These are phyloP conservation scores for Kwoniella shandongensis DNA, from an alignment of 768 basidiomycete genomes.

Conservation along the genomic window DNA sequence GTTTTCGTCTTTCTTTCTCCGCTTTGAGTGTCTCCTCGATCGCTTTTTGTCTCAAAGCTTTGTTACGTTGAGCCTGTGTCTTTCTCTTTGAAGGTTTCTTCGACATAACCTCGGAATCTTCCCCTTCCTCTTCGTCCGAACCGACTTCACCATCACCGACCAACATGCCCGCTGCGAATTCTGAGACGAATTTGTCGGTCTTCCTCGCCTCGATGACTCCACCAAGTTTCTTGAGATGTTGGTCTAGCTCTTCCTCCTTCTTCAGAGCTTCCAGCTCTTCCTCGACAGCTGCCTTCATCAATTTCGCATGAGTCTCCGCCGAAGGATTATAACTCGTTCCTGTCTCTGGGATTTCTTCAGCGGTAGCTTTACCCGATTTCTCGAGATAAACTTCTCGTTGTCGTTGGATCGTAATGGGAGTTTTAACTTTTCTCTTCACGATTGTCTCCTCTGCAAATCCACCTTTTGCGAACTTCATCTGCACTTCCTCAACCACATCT, in stretches of 20 bases:
- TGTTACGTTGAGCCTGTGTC: slow-evolving; percentile 68
- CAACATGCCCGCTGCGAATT: slow-evolving; percentile 66
- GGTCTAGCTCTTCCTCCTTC: slow-evolving; percentile 61
- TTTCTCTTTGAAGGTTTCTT: slow-evolving; percentile 55
- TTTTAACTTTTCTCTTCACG: slow-evolving; percentile 48
- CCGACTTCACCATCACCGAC: slow-evolving; percentile 48
- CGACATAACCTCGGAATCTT: slow-evolving; percentile 53
- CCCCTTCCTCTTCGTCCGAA: slow-evolving; percentile 53
- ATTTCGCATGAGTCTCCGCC: slow-evolving; percentile 67
- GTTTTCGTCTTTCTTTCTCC: slow-evolving; percentile 62
- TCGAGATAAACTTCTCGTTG: slow-evolving; percentile 36
- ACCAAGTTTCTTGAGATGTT: slow-evolving; percentile 62
- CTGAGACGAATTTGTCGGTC: slow-evolving; percentile 37
- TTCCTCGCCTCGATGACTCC: slow-evolving; percentile 52
- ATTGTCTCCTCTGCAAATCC: slow-evolving; percentile 39
- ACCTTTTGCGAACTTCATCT: slow-evolving; percentile 54
- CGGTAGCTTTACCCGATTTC: slow-evolving; percentile 20
- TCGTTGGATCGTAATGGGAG: slow-evolving; percentile 38
- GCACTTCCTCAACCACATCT: slow-evolving; percentile 19
- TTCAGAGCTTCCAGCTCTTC: slow-evolving; percentile 64
- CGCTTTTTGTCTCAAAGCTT: slow-evolving; percentile 64
- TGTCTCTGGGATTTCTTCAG: slow-evolving; percentile 63
- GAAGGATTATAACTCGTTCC: slow-evolving; percentile 90
- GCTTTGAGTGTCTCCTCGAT: slow-evolving; percentile 66
- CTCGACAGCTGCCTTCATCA: slow-evolving; percentile 68